These are phyloP conservation scores for Coniella vitis DNA, from an alignment of 2,329 filamentous ascomycete genomes.

Conservation along the genomic window DNA sequence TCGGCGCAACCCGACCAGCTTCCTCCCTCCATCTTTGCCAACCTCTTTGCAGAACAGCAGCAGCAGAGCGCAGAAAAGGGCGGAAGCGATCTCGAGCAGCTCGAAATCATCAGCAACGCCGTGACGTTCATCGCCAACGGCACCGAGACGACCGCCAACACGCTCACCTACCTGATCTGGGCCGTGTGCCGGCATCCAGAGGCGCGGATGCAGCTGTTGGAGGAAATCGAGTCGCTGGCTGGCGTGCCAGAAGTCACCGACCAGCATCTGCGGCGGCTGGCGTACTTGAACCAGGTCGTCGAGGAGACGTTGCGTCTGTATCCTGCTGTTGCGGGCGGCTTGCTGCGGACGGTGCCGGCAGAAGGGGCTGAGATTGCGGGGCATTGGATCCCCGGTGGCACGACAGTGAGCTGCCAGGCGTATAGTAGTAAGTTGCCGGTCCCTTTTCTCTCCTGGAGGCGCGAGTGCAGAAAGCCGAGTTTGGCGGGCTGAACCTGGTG, in stretches of 20 bases:
- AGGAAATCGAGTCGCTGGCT: slow-evolving; percentile 29
- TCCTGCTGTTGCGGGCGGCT: slow-evolving; percentile 30
- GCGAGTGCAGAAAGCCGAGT: too few relatives aligned
- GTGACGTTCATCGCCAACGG: slow-evolving; percentile 34
- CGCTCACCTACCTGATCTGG: slow-evolving; percentile 42
- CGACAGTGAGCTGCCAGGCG: slow-evolving; percentile 34
- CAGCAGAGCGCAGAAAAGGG: neutral
- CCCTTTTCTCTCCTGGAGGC: neutral
- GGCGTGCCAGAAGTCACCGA: slow-evolving; percentile 24
- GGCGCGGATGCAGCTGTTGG: slow-evolving; percentile 26
- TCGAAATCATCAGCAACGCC: slow-evolving; percentile 8
- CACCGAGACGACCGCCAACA: slow-evolving; percentile 44
- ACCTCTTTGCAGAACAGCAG: neutral
- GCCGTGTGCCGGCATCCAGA: slow-evolving; percentile 25
- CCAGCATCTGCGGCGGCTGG: slow-evolving; percentile 28
- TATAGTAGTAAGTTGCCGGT: slow-evolving; percentile 26
- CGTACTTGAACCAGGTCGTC: slow-evolving; percentile 35
- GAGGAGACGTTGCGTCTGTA: slow-evolving; percentile 40
- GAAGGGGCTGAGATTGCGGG: slow-evolving; percentile 32
- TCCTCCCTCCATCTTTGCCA: slow-evolving; percentile 1
- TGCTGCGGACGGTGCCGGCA: slow-evolving; percentile 34
- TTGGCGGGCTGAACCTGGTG: too few relatives aligned
- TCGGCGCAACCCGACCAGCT: neutral
- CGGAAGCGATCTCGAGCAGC: neutral
- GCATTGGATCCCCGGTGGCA: slow-evolving; percentile 32